Base-by-base conservation (phyloP, 495 filamentous ascomycete genomes). In the Entonaema liquescens region DNA sequence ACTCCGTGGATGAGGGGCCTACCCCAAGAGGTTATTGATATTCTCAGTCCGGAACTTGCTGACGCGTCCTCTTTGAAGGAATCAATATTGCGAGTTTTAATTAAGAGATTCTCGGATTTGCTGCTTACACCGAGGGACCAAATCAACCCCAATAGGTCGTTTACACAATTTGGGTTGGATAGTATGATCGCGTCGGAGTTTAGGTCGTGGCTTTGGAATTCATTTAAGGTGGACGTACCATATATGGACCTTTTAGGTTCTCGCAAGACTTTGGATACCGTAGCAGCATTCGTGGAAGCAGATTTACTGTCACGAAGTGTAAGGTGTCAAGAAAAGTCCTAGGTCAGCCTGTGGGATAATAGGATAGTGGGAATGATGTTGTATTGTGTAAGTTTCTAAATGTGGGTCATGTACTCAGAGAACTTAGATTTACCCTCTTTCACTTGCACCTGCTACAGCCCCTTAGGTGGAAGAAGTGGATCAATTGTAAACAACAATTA, bases 161-260 rank as follows among this genome's bases (percentile, higher is more conserved):
- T 83, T 28, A 19, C 59, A 0, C 54, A 59, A 4, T 83, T 76
- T 59, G 81, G 82, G 6, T 57, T 85, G 42, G 82, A 85, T 47
- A 79, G 74, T 54, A 81, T 83, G 81, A 59, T 85, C 58, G 80
- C 76, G 1, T 71, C 74, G 11, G 82, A 85, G 58, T 79, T 83
- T 50, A 70, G 80, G 15, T 73, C 70, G 0, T 81, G 73, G 70
- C 60, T 83, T 9, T 80, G 63, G 42, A 53, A 62, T 6, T 62
- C 63, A 5, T 77, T 81, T 35, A 68, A 77, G 59, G 70, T 78
- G 0, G 79, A 83, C 73, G 59, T 83, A 28, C 70, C 80, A 1
- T 78, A 78, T 28, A 44, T 79, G 6, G 52, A 47, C 42, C 42
- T 47, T 9, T 47, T 47, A 9, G 42, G 42, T 21, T 47, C 42